phyloP scores from a whole-genome alignment of 768 basidiomycete species.

The Pluteus cervinus region DNA sequence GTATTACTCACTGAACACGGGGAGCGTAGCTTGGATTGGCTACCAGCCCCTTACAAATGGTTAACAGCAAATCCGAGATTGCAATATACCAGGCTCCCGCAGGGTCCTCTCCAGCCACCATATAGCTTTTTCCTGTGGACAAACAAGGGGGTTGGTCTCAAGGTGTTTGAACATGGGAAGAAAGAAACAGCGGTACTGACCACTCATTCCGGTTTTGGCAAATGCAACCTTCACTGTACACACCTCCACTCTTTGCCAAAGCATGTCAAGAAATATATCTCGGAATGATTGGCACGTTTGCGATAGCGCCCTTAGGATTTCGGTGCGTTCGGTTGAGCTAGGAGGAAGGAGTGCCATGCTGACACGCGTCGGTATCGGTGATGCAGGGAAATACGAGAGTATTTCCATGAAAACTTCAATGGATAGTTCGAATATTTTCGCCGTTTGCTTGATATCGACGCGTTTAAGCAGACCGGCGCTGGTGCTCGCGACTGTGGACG shows the following conservation, averaged over 20 bases:
- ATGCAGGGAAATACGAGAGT: conserved; percentile 18
- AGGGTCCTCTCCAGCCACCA: too few relatives aligned
- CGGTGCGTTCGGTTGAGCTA: conserved; percentile 18
- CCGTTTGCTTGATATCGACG: conserved; percentile 3
- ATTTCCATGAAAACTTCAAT: conserved; percentile 25
- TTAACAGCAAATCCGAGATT: too few relatives aligned
- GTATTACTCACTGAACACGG: too few relatives aligned
- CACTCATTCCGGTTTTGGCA: neutral
- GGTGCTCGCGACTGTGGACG: too few relatives aligned
- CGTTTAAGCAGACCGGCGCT: too few relatives aligned
- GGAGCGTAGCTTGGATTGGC: too few relatives aligned
- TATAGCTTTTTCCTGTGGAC: too few relatives aligned
- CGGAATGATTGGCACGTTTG: conserved; percentile 25
- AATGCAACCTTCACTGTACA: conserved; percentile 13
- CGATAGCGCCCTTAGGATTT: conserved; percentile 25
- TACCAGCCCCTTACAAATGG: too few relatives aligned
- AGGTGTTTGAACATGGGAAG: conserved; percentile 18
- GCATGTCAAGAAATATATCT: conserved; percentile 18
- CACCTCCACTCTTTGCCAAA: conserved; percentile 25
- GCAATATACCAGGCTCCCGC: too few relatives aligned
- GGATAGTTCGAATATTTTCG: conserved; percentile 19
- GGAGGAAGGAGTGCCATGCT: conserved; percentile 11
- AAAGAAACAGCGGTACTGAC: conserved; percentile 8
- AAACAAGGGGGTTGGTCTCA: too few relatives aligned
- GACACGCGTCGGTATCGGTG: conserved; percentile 14